Evolutionary conservation across 1,139 yeast genomes (phyloP), one percentile per base, ranked within the genome.

Genomic region (Debaryomyces coudertii): DNA sequence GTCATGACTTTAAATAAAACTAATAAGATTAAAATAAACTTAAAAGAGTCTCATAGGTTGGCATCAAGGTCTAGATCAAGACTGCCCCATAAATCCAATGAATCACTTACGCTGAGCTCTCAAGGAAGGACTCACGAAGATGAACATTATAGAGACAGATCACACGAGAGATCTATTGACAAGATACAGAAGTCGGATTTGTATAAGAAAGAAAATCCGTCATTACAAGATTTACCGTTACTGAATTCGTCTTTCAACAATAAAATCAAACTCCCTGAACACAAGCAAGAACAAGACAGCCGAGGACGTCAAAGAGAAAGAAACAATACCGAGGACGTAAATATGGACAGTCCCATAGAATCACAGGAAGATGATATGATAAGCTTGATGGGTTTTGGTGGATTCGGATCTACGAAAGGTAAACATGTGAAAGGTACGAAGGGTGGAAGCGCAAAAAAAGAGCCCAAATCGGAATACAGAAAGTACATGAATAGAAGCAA

Each of bases 401-500:
- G 80, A 1, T 85, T 85, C 61, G 76, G 74, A 0, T 60, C 83
- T 1, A 84, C 90, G 4, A 83, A 85, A 58, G 80, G 82, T 36
- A 81, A 81, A 52, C 81, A 81, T 45, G 83, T 80, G 4, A 65
- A 63, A 41, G 85, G 82, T 1, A 63, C 78, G 2, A 75, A 78
- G 47, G 75, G 74, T 5, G 82, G 81, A 12, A 76, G 72, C 0
- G 73, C 71, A 0, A 69, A 71, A 35, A 70, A 66, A 50, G 71
- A 73, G 36, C 71, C 70, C 46, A 69, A 70, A 43, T 65, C 81
- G 1, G 75, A 74, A 39, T 83, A 79, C 58, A 72, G 90, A 48
- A 90, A 84, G 63, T 85, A 84, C 53, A 83, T 85, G 84, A 83
- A 84, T 58, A 67, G 88, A 36, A 69, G 64, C 7, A 79, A 79